These are phyloP conservation scores for Botrytis tulipae DNA, from an alignment of 2,329 filamentous ascomycete genomes.

Conservation along the genomic window DNA sequence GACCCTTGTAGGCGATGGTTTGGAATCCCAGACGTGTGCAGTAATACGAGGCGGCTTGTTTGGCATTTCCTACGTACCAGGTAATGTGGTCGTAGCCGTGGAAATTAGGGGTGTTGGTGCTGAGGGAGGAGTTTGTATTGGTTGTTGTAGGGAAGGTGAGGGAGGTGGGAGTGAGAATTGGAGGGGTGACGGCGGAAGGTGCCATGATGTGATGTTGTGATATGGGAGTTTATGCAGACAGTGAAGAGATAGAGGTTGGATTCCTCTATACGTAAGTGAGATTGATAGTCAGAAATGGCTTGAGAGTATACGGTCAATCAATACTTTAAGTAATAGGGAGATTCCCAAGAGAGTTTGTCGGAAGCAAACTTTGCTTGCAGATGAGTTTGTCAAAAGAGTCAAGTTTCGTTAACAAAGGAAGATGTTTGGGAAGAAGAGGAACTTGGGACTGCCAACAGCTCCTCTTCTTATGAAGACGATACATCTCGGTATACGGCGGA, in stretches of 20 bases:
- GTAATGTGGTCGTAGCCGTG: slow-evolving; percentile 89
- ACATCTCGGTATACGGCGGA: slow-evolving; percentile 3
- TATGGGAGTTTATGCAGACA: neutral
- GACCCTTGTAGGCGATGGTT: slow-evolving; percentile 77
- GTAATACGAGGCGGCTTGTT: slow-evolving; percentile 90
- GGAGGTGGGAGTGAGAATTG: slow-evolving; percentile 29
- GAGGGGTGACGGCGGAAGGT: slow-evolving; percentile 27
- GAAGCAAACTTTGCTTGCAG: slow-evolving; percentile 9
- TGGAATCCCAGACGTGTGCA: slow-evolving; percentile 83
- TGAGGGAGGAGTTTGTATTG: slow-evolving; percentile 7
- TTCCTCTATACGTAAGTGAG: slow-evolving; percentile 13
- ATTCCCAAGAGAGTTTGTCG: neutral
- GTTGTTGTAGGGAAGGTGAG: slow-evolving; percentile 40
- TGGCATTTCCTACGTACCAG: slow-evolving; percentile 96
- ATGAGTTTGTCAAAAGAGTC: neutral
- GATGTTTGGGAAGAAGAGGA: neutral
- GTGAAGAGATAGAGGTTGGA: neutral
- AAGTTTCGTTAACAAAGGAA: neutral
- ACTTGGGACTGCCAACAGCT: neutral
- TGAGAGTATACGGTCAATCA: slow-evolving; percentile 1
- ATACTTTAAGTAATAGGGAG: neutral
- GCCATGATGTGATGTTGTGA: slow-evolving; percentile 27
- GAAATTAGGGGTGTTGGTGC: slow-evolving; percentile 52
- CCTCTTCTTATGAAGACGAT: slow-evolving; percentile 9
- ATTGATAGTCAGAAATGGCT: neutral